Evolutionary conservation across 176 grass and related monocot genomes (phyloP).

Genomic region (Neostapfia colusana): DNA sequence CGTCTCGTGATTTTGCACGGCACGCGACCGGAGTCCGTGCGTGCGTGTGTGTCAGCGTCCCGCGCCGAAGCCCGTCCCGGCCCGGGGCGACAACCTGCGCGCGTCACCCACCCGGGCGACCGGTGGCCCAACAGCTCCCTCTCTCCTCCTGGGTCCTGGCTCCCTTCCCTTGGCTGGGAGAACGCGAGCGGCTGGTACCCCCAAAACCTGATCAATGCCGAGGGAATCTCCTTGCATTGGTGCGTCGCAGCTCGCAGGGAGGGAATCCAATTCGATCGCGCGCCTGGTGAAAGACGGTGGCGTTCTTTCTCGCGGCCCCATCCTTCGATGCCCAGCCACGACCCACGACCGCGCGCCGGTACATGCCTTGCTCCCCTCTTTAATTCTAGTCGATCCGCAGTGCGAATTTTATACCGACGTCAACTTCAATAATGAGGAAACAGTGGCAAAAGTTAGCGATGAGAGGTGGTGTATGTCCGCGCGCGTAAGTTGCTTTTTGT

Average conservation of each 20-base stretch:
- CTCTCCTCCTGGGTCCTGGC: no score
- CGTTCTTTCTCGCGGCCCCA: background rate
- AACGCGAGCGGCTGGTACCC: background rate
- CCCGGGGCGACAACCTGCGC: background rate
- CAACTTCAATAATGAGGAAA: background rate
- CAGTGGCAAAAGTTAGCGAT: background rate
- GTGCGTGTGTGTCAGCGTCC: background rate
- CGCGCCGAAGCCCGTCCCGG: background rate
- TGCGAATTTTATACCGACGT: background rate
- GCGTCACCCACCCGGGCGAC: background rate
- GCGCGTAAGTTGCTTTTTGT: background rate
- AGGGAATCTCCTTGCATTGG: slow-evolving; percentile 23
- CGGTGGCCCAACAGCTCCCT: background rate
- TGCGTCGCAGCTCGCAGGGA: background rate
- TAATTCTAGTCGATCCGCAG: background rate
- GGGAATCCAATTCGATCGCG: slow-evolving; percentile 14
- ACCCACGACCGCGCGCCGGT: background rate
- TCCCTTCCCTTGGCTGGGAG: slow-evolving; percentile 3
- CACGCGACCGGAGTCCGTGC: background rate
- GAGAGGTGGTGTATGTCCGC: background rate
- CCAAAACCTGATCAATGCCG: background rate
- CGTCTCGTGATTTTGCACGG: background rate
- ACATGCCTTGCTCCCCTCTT: background rate
- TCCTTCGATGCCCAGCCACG: background rate
- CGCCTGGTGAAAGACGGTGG: background rate